Evolutionary conservation across 2,329 filamentous ascomycete genomes (phyloP).

Genomic region (Colletotrichum sidae): DNA sequence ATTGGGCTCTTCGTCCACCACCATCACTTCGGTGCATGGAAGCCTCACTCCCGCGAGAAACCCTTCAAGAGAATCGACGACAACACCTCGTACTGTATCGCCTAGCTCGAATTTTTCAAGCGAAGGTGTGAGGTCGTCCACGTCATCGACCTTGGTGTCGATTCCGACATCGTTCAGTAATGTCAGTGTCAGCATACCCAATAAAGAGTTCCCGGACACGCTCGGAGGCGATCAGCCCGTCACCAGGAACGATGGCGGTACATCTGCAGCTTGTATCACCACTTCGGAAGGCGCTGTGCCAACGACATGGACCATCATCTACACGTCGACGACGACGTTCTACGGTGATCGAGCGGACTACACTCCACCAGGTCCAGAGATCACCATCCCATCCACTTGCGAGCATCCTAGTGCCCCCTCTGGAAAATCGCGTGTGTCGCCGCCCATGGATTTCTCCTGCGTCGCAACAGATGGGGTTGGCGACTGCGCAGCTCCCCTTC

Average conservation of each 20-base stretch:
- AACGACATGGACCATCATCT: conserved; percentile 57
- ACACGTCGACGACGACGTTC: conserved; percentile 64
- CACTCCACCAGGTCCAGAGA: conserved; percentile 56
- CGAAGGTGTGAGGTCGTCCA: too few relatives aligned
- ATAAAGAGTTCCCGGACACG: neutral
- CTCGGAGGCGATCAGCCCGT: neutral
- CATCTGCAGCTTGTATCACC: conserved; percentile 1
- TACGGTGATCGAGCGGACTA: conserved; percentile 58
- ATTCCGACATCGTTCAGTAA: neutral
- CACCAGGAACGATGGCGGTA: neutral
- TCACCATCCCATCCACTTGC: conserved; percentile 47
- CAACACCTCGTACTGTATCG: too few relatives aligned
- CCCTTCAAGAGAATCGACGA: neutral
- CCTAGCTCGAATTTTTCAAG: too few relatives aligned
- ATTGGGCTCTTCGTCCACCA: neutral
- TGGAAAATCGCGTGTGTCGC: neutral
- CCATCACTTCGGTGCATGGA: neutral
- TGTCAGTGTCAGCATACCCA: neutral
- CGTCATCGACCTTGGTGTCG: neutral
- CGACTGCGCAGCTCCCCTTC: conserved; percentile 4
- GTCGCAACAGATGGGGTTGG: neutral
- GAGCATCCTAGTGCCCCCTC: conserved; percentile 1
- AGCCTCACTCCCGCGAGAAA: neutral
- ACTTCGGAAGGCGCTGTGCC: conserved; percentile 10
- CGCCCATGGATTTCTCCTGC: neutral